These are phyloP conservation scores for Exidia glandulosa DNA, from an alignment of 768 basidiomycete genomes.

Conservation along the genomic window DNA sequence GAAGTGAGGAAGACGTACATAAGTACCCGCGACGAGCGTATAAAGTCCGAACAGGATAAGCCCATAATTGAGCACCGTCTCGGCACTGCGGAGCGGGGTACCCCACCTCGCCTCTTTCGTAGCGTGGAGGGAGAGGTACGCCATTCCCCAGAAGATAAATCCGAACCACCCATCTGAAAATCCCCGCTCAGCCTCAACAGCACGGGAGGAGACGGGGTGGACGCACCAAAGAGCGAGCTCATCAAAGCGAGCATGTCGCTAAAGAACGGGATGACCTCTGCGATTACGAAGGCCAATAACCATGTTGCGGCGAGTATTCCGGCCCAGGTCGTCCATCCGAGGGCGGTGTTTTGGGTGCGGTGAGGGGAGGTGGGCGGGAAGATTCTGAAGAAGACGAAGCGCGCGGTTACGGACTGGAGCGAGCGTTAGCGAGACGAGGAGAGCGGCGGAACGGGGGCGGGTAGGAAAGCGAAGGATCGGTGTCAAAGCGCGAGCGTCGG, in stretches of 20 bases:
- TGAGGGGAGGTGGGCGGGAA: conserved; percentile 12
- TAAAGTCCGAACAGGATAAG: conserved; percentile 28
- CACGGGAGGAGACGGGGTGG: too few relatives aligned
- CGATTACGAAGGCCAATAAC: conserved; percentile 24
- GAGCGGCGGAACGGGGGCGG: too few relatives aligned
- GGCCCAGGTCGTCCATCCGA: conserved; percentile 23
- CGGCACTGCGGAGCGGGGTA: conserved; percentile 18
- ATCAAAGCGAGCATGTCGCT: conserved; percentile 31
- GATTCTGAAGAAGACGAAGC: conserved; percentile 36
- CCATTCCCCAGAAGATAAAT: conserved; percentile 36
- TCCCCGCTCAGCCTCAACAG: too few relatives aligned
- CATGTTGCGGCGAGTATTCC: conserved; percentile 23
- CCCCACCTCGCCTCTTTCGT: conserved; percentile 22
- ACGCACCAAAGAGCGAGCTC: conserved; percentile 31
- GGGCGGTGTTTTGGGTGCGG: conserved; percentile 13
- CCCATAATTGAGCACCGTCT: conserved; percentile 28
- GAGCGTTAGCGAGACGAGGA: too few relatives aligned
- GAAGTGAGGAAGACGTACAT: conserved; percentile 16
- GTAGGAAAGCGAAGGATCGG: too few relatives aligned
- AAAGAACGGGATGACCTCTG: conserved; percentile 28
- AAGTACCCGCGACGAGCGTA: conserved; percentile 28
- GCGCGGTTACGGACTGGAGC: conserved; percentile 30
- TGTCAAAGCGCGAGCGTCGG: too few relatives aligned
- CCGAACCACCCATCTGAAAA: conserved; percentile 28
- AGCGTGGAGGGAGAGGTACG: conserved; percentile 29